Base-by-base conservation (phyloP, 2,329 filamentous ascomycete species). In the Ilyonectria sp. region DNA sequence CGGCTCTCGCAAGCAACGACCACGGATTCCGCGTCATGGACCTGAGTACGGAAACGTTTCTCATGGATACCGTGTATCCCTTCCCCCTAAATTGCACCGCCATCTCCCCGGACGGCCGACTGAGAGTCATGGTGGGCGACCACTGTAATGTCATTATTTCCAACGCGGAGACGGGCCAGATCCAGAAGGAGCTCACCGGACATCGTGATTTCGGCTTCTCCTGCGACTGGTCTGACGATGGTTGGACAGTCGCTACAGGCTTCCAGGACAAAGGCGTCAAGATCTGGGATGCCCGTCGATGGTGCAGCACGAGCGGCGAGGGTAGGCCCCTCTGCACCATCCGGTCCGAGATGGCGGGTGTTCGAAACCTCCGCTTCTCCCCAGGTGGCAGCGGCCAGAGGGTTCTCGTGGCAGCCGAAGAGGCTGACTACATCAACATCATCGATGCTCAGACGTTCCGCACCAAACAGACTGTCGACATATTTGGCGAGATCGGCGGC, bases 151-250 rank as follows among this genome's bases (percentile, higher is more conserved):
- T 91, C 0, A 82, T 91, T 56, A 92, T 95, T 75, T 87, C 89
- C 15, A 88, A 93, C 68, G 90, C 92, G 11, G 92, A 93, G 62
- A 90, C 87, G 13, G 90, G 92, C 15, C 81, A 86, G 66, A 83
- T 83, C 62, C 85, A 87, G 69, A 85, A 91, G 71, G 80, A 82
- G 29, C 86, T 95, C 2, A 79, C 82, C 4, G 90, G 91, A 2
- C 92, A 94, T 75, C 84, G 84, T 15, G 92, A 94, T 75, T 92
- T 87, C 71, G 92, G 90, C 2, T 95, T 95, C 74, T 90, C 93
- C 2, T 94, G 92, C 74, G 93, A 92, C 71, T 95, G 93, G 93
- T 91, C 92, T 19, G 90, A 92, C 60, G 91, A 95, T 76, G 93
- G 92, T 35, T 90, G 90, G 82, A 91, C 90, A 13, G 86, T 95